Base-by-base conservation (phyloP, 768 basidiomycete species). In the Cystofilobasidium capitatum region DNA sequence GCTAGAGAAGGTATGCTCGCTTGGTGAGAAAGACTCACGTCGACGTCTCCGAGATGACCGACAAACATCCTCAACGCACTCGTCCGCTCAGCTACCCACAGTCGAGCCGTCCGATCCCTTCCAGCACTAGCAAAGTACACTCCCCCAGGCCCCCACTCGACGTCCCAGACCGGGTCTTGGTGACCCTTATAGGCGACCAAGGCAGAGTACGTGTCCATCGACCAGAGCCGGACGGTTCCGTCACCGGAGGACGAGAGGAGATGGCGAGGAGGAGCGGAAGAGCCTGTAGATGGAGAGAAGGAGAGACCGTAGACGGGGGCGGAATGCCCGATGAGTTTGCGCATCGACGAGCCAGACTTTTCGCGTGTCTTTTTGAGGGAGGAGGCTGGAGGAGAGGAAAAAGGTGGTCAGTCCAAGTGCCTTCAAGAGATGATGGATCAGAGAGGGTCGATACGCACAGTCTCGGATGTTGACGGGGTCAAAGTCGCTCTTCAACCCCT, bases 121-220 rank as follows among this genome's bases (percentile, higher is more conserved):
- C 92, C 93, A 22, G 85, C 93, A 22, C 89, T 94, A 9, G 96
- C 94, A 76, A 99, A 99, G 79, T 99, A 97, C n/a, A 93, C 85
- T 5, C 96, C 93, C 81, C 91, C 86, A 13, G 96, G 94, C 73
- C 90, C 93, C 96, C 96, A 99, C 75, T 97, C 88, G 16, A 94
- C 92, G 72, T 98, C 96, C 96, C 96, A 99, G 0, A 99, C 86
- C 0, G 96, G 92, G 76, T 96, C 93, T 75, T 93, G 87, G 73
- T 99, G 96, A 0, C 96, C 94, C 39, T 91, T 83, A 75, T 92
- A 99, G 8, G 88, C 92, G 24, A 92, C 92, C 13, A 98, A 79
- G 72, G 96, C 96, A 20, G 88, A 84, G 82, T 91, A 85, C 0
- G 94, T 96, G 70, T 98, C 91, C 77, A 97, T 79, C 7, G 91